Base-by-base conservation (phyloP, 2,329 filamentous ascomycete genomes). In the Phialocephala sp. region DNA sequence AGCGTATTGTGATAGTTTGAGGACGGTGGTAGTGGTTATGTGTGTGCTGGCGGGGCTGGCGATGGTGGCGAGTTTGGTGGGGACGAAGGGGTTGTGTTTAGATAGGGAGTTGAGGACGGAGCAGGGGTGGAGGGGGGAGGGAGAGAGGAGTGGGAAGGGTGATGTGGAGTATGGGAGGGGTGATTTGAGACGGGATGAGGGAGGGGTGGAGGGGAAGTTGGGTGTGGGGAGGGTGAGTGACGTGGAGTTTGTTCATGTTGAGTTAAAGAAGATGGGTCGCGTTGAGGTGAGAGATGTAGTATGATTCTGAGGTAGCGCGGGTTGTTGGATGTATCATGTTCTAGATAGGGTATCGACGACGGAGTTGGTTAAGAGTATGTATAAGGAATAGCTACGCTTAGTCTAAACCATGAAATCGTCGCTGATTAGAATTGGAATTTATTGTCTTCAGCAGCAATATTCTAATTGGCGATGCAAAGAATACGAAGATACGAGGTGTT, bases 41-140 rank as follows among this genome's bases (percentile, higher is more conserved):
- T 69, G 64, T 59, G 69, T 54, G 14, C 41, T 72, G 12, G 66
- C 64, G 47, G 68, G 37, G 8, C 6, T 68, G 6, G 65, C 63
- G 2, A 62, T 70, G 14, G 4, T 70, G 3, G 41, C 12, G 11
- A 85, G 81, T 68, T 66, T 83, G 1, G 12, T 64, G 0, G 80
- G 81, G 54, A 83, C 81, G 5, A 79, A 85, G 70, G 79, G 76
- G 15, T 64, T 71, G 39, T 55, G 59, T 56, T 37, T 68, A 18
- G 55, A 62, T 9, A 64, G 60, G 36, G 66, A 67, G 22, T 39
- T 68, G 27, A 64, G 66, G 32, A 69, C 66, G 27, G 66, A 68
- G 24, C 66, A 68, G 50, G 50, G 56, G 15, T 36, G 36, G 43
- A 63, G 35, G 20, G 50, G 52, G 62, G 57, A 15, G 57, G 67